phyloP scores from a whole-genome alignment of 2,329 filamentous ascomycete genomes.

The Pezicula neosporulosa region DNA sequence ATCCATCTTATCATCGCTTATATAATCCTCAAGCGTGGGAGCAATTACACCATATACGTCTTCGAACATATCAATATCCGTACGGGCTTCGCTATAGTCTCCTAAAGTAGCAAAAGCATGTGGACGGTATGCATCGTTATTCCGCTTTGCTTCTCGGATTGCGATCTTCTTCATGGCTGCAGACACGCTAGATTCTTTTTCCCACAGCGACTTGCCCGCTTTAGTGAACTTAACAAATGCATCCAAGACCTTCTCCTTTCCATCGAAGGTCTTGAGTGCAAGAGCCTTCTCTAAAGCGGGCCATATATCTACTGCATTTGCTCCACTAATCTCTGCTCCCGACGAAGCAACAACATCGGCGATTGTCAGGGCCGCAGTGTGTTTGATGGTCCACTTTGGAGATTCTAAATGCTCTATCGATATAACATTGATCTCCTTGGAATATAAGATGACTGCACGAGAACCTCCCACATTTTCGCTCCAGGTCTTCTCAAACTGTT shows the following conservation, averaged over 20 bases:
- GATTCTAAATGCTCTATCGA: conserved; percentile 68
- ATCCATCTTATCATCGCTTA: conserved; percentile 65
- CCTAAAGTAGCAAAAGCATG: conserved; percentile 72
- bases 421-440: conserved; percentile 75
- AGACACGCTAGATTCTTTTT: conserved; percentile 46
- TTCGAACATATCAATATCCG: conserved; percentile 66
- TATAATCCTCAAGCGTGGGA: conserved; percentile 56
- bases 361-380: conserved; percentile 78
- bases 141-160: conserved; percentile 84
- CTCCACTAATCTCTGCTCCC: conserved; percentile 56
- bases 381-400: conserved; percentile 85
- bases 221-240: conserved; percentile 77
- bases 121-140: conserved; percentile 80
- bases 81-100: conserved; percentile 63
- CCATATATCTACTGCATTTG: conserved; percentile 68
- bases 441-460: conserved; percentile 77
- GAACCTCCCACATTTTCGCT: conserved; percentile 83
- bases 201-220: conserved; percentile 57
- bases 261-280: conserved; percentile 85
- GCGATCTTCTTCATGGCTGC: conserved; percentile 75
- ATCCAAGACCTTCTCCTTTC: conserved; percentile 81
- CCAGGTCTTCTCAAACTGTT: conserved; percentile 85
- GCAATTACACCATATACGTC: conserved; percentile 63
- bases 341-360: conserved; percentile 70
- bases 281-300: conserved; percentile 78